Evolutionary conservation across 768 basidiomycete species (phyloP), one percentile per base, ranked within the genome.

Genomic region (Lepiota subincarnata): DNA sequence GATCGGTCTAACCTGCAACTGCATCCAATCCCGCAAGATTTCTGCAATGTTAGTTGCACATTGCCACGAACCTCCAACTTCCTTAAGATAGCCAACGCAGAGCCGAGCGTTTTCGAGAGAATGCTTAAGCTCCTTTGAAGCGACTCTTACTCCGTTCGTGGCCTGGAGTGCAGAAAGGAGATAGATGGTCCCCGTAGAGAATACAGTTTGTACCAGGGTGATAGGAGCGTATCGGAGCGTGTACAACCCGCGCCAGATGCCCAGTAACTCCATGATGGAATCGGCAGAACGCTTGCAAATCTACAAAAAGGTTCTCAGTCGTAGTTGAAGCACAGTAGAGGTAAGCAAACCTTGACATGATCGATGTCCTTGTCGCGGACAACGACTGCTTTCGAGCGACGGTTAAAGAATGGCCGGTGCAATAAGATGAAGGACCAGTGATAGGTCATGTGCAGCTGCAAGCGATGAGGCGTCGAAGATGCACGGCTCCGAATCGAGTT

Each of bases 351-450:
- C 69, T 81, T 81, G 60, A 80, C 76, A 60, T 81, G 79, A 58
- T 73, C 79, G 53, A 72, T 79, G 55, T 70, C 72, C 50, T 63
- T 67, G 53, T 71, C 74, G 11, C 64, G 68, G 55, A 56, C 68
- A 59, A 70, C 66, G 56, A 67, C 66, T 55, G 66, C 65, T 55
- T 73, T 67, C 50, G 72, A 56, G 60, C 70, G 67, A 56, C 69
- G 77, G 57, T 66, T 75, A 64, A 72, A 81, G 70, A 69, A 81
- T 0, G 82, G 82, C 2, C 83, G 73, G 55, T 84, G 81, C 0
- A 86, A 74, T 14, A 86, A 73, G 31, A 86, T 81, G 57, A 78
- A 75, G 14, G 78, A 65, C 78, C 81, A 83, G 73, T 79, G 79
- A 61, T 80, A 82, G 8, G 75, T 69, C 24, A 78, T 67, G 56